Base-by-base conservation (phyloP, 805 yeast genomes). In the Kuraishia cidri region DNA sequence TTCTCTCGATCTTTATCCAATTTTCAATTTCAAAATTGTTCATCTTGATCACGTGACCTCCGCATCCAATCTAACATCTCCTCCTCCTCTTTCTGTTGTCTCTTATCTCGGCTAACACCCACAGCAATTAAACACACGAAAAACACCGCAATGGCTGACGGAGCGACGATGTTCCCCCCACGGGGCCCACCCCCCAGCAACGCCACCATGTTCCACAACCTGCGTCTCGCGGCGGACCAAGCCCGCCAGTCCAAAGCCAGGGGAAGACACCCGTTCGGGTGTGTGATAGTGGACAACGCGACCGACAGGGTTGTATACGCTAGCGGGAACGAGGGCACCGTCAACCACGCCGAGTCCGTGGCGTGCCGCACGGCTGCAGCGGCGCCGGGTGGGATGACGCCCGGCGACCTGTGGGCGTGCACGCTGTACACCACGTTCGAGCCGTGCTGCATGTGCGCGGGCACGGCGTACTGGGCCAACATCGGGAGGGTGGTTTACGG, bases 391-490 rank as follows among this genome's bases (percentile, higher is more conserved):
- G 32, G 30, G 29, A 45, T 32, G 24, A 20, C 46, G 6, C 45
- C 47, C 6, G 50, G 39, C 2, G 46, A 27, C 29, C 38, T 52
- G 2, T 52, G 55, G 54, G 21, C 36, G 24, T 52, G 57, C 33
- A 47, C 55, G 4, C 36, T 52, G 12, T 50, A 48, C 30, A 48
- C 57, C 6, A 52, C 43, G 29, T 50, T 52, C 30, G 57, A 52
- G 38, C 55, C 57, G 3, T 52, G 57, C 31, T 38, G 41, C 15
- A 52, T 52, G 55, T 50, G 57, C 35, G 41, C 50, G 9, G 57
- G 55, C 3, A 41, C 54, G 2, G 37, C 47, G 13, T 50, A 50
- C 31, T 49, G 56, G 56, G 32, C 43, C 17, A 50, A 50, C 27
- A 43, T 49, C 2, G 57, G 57, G 2, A 37, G 51, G 16, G 37